Base-by-base conservation (phyloP, 78 protist genomes). In the Anaeramoeba flamelloides region DNA sequence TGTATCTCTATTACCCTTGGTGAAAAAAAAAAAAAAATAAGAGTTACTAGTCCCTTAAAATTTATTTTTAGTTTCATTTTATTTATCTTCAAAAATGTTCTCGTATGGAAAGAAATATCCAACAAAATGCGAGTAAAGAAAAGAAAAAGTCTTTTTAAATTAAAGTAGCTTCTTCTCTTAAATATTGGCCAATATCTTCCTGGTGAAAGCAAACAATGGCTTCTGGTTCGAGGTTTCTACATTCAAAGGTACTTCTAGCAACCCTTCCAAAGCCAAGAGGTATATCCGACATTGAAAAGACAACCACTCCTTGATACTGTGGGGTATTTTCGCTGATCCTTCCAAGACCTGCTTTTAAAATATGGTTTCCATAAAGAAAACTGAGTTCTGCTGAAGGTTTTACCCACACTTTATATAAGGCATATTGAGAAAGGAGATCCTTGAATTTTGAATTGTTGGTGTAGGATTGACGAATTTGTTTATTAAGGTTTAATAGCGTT, bases 121-220 rank as follows among this genome's bases (percentile, higher is more conserved):
- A n/a, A n/a, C n/a, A n/a, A n/a, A n/a, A n/a, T n/a, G n/a, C n/a
- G n/a, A n/a, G n/a, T n/a, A n/a, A n/a, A n/a, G n/a, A n/a, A n/a
- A n/a, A n/a, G n/a, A n/a, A n/a, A n/a, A n/a, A n/a, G n/a, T n/a
- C n/a, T n/a, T n/a, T n/a, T n/a, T n/a, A n/a, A n/a, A n/a, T n/a
- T n/a, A n/a, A n/a, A n/a, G n/a, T n/a, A n/a, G n/a, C n/a, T n/a
- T 94, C 99, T 40, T 84, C 92, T 3, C 99, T 78, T 32, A 97
- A 84, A 78, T 94, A 97, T 83, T 94, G 97, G 41, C 99, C 99
- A 39, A 96, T 87, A 86, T 97, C 99, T 0, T 95, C 88, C 84
- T 92, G 92, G 78, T 92, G 92, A 83, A 92, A 91, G 39, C 81
- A 89, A 2, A 93, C 94, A 32, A 92, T 87, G 2, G 83, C 95